These are phyloP conservation scores for Abelmoschus esculentus DNA, from an alignment of 345 rosid species.

Conservation along the genomic window DNA sequence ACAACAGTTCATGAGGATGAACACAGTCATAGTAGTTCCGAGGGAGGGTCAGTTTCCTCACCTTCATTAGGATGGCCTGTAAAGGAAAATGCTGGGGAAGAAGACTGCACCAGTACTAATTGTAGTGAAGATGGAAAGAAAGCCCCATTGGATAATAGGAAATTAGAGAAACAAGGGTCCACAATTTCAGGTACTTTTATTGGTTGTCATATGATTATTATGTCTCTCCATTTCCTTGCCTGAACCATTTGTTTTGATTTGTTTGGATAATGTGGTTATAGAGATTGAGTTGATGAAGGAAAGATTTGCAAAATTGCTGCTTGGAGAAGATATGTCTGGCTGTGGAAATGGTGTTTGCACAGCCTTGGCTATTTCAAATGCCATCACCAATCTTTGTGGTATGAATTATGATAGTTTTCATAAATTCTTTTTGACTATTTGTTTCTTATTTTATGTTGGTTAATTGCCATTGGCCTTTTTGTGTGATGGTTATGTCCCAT, in stretches of 20 bases:
- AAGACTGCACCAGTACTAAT: constrained; percentile 38
- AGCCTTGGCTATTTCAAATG: constrained; percentile 89
- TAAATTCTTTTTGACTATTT: neutral
- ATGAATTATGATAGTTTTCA: constrained; percentile 9
- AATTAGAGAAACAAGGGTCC: constrained; percentile 40
- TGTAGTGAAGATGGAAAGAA: constrained; percentile 28
- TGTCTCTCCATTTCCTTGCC: constrained; percentile 9
- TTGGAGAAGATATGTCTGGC: constrained; percentile 99
- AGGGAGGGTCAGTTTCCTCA: constrained; percentile 49
- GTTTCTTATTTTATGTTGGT: neutral
- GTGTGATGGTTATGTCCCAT: constrained; percentile 9
- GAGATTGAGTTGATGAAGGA: constrained; percentile 97
- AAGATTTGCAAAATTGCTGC: constrained; percentile 84
- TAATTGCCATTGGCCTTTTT: neutral
- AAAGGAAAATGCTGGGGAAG: constrained; percentile 26
- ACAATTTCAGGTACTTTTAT: constrained; percentile 48
- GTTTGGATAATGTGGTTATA: constrained; percentile 21
- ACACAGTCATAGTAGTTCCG: constrained; percentile 58
- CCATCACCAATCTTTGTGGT: constrained; percentile 98
- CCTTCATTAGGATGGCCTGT: constrained; percentile 47
- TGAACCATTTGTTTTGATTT: neutral
- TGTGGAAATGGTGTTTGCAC: constrained; percentile 93
- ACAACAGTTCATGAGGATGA: constrained; percentile 54
- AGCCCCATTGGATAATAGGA: constrained; percentile 25
- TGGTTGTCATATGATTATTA: neutral